Percentiles rank a stretch among this genome's conserved stretches.
Conservation (phyloP, 2,329 filamentous ascomycete species). For the Colletotrichum filicis region DNA sequence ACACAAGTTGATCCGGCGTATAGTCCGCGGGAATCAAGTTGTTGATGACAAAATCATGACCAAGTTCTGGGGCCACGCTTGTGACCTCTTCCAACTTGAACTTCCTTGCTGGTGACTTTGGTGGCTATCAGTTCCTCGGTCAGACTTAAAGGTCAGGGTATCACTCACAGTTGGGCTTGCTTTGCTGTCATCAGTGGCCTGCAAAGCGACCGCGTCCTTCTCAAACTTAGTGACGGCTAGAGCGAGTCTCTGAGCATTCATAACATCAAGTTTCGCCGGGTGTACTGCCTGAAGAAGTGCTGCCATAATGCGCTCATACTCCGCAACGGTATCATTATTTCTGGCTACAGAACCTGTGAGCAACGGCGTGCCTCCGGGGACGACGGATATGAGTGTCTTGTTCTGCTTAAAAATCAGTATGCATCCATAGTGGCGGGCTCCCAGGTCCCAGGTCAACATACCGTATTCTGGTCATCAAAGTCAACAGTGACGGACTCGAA, state of each 20-base stretch:
- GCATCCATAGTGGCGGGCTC: not conserved
- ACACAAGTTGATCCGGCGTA: conserved; percentile 43
- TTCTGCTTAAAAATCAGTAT: conserved; percentile 62
- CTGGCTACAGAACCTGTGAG: not conserved
- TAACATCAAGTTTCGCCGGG: conserved; percentile 9
- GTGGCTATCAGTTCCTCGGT: not conserved
- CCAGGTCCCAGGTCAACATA: conserved; percentile 23
- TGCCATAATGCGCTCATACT: conserved; percentile 9
- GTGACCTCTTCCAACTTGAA: conserved; percentile 60
- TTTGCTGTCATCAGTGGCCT: conserved; percentile 44
- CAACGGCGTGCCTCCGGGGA: conserved; percentile 3
- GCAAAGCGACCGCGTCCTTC: not conserved
- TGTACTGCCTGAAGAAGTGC: conserved; percentile 20
- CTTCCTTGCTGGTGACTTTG: conserved; percentile 32
- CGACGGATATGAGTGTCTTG: conserved; percentile 52
- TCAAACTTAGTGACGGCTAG: conserved; percentile 12
- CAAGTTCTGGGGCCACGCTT: conserved; percentile 65
- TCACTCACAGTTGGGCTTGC: conserved; percentile 49
- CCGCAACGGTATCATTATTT: not conserved
- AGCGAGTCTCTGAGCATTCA: conserved; percentile 4
- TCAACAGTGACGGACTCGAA: conserved; percentile 49
- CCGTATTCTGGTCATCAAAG: conserved; percentile 55
- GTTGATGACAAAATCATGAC: conserved; percentile 62
- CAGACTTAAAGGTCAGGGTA: not conserved
- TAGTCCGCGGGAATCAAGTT: conserved; percentile 60